Base-by-base conservation (phyloP, 1,284 basidiomycete species). In the Afroboletus lepidellus region DNA sequence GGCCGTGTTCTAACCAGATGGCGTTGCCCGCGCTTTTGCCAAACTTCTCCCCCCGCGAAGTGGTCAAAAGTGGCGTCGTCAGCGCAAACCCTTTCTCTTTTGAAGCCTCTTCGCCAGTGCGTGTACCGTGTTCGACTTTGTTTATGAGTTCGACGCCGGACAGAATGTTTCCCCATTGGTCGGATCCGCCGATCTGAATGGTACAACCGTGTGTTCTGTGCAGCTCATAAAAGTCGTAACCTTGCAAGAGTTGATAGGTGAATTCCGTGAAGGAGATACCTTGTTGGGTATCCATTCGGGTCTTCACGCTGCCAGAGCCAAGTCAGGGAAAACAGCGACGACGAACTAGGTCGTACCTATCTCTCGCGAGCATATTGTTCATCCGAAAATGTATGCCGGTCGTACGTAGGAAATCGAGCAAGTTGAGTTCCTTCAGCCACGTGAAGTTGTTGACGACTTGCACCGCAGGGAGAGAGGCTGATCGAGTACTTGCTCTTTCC, bases 141-240 rank as follows among this genome's bases (percentile, higher is more conserved):
- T 81, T 80, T 60, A 98, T 94, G 41, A 98, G 79, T 52, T 98
- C 93, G 30, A 97, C 79, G 5, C 95, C 95, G 8, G 92, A 90
- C 20, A 94, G 75, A 57, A 99, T 98, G 68, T 99, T 99, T n/a
- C 97, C 96, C 87, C 95, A 95, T 69, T 99, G 97, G 69, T 99
- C 97, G 0, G 91, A 94, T 4, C 97, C 97, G 43, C 97, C 97
- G 38, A 99, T 73, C 71, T 99, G 97, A 41, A 98, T 80, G 2
- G 84, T 84, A 70, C 96, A 98, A 0, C 74, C 75, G 46, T 82
- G 76, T 25, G 77, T 69, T 57, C 76, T 74, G 71, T 95, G 78
- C 2, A 99, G 79, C 55, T 87, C 75, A 56, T 87, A 81, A 72
- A 98, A 99, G 71, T 99, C 97, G 71, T 94, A 92, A 2, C 94